Conservation (phyloP, 176 grass and related monocot species). For the Elaeis guineensis region DNA sequence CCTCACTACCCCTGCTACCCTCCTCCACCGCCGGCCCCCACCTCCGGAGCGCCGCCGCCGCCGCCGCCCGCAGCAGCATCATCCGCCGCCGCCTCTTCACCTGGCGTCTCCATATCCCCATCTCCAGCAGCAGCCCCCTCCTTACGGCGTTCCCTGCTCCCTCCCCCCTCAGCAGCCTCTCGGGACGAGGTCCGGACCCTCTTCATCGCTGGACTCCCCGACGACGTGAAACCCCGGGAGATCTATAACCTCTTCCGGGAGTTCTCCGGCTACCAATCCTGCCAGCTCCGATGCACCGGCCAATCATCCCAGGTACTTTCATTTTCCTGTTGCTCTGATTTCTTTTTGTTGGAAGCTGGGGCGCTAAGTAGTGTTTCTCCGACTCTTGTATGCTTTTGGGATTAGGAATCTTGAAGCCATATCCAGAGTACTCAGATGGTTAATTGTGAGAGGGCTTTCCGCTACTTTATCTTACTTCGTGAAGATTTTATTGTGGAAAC, state of each 20-base stretch:
- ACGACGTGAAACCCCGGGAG: slow-evolving; percentile 67
- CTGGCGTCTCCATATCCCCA: slow-evolving; percentile 11
- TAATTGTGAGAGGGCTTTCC: too few relatives aligned
- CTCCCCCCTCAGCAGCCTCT: slow-evolving; percentile 1
- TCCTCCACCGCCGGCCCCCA: slow-evolving; percentile 25
- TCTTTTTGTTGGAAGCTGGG: too few relatives aligned
- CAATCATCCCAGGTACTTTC: slow-evolving; percentile 52
- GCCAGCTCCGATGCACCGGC: slow-evolving; percentile 41
- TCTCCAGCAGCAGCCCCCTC: slow-evolving; percentile 11
- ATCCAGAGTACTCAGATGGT: too few relatives aligned
- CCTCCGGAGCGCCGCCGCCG: slow-evolving; percentile 23
- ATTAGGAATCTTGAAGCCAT: too few relatives aligned
- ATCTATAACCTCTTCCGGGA: slow-evolving; percentile 95
- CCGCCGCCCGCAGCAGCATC: slow-evolving; percentile 27
- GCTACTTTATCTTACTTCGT: too few relatives aligned
- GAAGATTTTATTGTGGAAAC: too few relatives aligned
- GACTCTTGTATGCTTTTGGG: too few relatives aligned
- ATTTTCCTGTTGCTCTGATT: neutral
- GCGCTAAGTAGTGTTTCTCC: too few relatives aligned
- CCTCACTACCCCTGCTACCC: slow-evolving; percentile 24
- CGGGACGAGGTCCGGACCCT: slow-evolving; percentile 75
- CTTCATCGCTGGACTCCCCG: slow-evolving; percentile 75
- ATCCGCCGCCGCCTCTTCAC: slow-evolving; percentile 5
- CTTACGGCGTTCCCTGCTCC: slow-evolving; percentile 15
- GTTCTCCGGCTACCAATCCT: slow-evolving; percentile 76